Evolutionary conservation across 306 rosid species (phyloP), one percentile per base, ranked within the genome.

Genomic region (Pterocarpus macrocarpus): DNA sequence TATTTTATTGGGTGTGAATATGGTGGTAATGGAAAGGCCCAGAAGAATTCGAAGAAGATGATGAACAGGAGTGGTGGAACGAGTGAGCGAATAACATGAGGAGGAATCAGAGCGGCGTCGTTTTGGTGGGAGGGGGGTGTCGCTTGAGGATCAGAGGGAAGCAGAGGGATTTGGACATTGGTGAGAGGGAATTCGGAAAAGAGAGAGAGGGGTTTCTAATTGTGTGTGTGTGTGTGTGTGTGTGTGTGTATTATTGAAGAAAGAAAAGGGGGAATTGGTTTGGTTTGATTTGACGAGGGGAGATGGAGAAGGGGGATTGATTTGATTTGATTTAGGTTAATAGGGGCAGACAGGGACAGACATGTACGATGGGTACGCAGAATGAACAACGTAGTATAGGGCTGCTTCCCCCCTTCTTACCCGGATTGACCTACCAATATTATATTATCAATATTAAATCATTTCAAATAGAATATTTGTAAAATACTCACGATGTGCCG

Each of bases 61-160:
- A 64, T 30, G 35, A 22, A 34, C 2, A 5, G 9, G 87, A 41
- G 69, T 34, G 8, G 69, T 34, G 8, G 64, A 32, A 28, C 10
- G 13, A 67, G 76, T 76, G 69, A 55, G 33, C 30, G 32, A 82
- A 83, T 76, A 80, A 47, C 87, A 4, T 28, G 64, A 59, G 36
- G 62, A 79, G 5, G 17, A 59, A 73, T 9, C 83, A 30, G 15
- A 53, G 53, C 78, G 83, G 88, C 81, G 83, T 86, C 87, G 90
- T 88, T 88, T 87, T 66, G 80, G 36, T 9, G 2, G 7, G 55
- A 33, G 13, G 71, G 53, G 70, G 79, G 64, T 70, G 85, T 70
- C 89, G 85, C 86, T 86, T 64, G 45, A 65, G 70, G 69, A 49
- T 58, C 16, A 17, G 62, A 67, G 32, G 45, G 75, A n/a, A 17